Conservation (phyloP, 2,329 filamentous ascomycete genomes). For the Aspergillus fischeri region DNA sequence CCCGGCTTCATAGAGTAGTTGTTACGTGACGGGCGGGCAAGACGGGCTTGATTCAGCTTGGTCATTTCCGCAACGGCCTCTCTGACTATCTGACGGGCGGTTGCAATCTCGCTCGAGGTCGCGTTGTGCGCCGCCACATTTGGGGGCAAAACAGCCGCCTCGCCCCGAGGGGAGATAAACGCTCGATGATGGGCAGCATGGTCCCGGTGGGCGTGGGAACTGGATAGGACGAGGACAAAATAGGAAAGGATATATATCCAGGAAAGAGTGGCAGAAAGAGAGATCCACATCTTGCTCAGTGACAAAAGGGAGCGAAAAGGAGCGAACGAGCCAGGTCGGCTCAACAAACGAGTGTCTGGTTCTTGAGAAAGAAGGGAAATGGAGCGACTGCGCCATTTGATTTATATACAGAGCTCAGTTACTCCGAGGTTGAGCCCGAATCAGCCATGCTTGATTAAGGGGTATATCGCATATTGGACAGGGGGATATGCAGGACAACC, state of each 20-base stretch:
- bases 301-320: neutral
- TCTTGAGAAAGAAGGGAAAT: neutral
- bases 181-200: neutral
- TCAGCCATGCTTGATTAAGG: neutral
- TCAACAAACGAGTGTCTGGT: neutral
- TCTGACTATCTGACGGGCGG: conserved; percentile 4
- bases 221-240: neutral
- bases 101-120: conserved; percentile 3
- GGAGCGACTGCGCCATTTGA: neutral
- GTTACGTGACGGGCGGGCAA: conserved; percentile 1
- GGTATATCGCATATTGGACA: neutral
- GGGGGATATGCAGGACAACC: neutral
- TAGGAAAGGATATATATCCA: neutral
- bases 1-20: neutral
- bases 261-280: neutral
- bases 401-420: neutral
- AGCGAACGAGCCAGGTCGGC: neutral
- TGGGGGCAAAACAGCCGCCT: neutral
- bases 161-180: neutral
- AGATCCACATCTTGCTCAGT: neutral
- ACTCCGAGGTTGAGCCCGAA: neutral
- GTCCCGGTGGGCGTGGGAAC: neutral
- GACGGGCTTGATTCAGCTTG: conserved; percentile 9
- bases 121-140: conserved; percentile 1
- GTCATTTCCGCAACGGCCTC: conserved; percentile 8